phyloP scores from a whole-genome alignment of 2,329 filamentous ascomycete species.

The Calonectria pteridis region DNA sequence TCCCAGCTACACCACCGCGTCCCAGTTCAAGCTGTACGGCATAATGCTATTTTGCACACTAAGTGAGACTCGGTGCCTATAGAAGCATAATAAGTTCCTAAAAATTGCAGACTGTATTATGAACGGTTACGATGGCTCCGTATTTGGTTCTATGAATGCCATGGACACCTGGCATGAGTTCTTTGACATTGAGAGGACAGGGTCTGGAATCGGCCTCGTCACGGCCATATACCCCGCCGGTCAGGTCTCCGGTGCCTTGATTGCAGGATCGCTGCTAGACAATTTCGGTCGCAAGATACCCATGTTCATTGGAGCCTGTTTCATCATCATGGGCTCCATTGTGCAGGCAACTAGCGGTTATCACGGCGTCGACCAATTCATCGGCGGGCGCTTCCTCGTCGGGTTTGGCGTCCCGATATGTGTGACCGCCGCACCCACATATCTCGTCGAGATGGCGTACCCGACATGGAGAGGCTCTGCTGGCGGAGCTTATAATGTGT shows the following conservation, averaged over 20 bases:
- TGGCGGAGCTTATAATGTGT: constrained; percentile 37
- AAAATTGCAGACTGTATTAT: not conserved
- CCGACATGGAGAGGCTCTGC: constrained; percentile 41
- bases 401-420: constrained; percentile 36
- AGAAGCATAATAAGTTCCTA: not conserved
- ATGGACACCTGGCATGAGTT: constrained; percentile 37
- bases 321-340: constrained; percentile 41
- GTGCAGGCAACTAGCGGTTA: constrained; percentile 30
- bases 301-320: constrained; percentile 33
- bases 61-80: not conserved
- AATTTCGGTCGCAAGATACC: constrained; percentile 35
- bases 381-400: constrained; percentile 33
- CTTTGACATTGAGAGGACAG: constrained; percentile 32
- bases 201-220: constrained; percentile 18
- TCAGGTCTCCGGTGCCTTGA: not conserved
- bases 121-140: constrained; percentile 30
- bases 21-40: constrained; percentile 8
- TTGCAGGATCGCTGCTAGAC: constrained; percentile 33
- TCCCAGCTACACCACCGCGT: not conserved
- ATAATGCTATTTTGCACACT: constrained; percentile 4
- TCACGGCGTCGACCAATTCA: constrained; percentile 26
- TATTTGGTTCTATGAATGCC: constrained; percentile 40
- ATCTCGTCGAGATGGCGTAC: constrained; percentile 41
- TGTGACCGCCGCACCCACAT: constrained; percentile 34
- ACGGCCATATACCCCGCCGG: constrained; percentile 15